Evolutionary conservation across 371 early-diverging fungal species (phyloP).

Genomic region (Smittium mucronatum): DNA sequence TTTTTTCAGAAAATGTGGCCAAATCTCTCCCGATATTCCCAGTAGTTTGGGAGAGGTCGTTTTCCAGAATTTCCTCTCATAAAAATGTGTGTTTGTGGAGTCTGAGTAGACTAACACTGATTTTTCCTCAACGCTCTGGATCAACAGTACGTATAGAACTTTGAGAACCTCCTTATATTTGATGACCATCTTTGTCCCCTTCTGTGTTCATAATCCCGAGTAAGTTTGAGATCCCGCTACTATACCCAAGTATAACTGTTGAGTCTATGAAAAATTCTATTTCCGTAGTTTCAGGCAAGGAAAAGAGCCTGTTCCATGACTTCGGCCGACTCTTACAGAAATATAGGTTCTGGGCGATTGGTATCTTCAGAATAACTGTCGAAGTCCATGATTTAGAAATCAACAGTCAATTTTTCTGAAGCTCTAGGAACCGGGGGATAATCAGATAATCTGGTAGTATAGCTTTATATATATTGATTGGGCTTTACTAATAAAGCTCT

Average conservation of each 20-base stretch:
- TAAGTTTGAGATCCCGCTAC: neutral
- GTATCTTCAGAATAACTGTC: constrained; percentile 4
- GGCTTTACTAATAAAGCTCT: neutral
- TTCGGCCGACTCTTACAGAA: neutral
- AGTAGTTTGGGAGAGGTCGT: neutral
- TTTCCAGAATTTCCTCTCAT: neutral
- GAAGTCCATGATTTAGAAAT: neutral
- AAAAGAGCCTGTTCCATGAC: neutral
- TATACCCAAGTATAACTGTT: neutral
- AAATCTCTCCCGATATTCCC: neutral
- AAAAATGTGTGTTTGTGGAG: neutral
- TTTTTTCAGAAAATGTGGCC: neutral
- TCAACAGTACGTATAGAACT: neutral
- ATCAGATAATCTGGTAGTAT: neutral
- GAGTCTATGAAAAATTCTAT: constrained; percentile 1
- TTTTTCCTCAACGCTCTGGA: neutral
- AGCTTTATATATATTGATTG: neutral
- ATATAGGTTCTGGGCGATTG: neutral
- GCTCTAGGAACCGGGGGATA: neutral
- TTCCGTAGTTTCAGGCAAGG: neutral
- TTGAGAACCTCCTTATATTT: neutral
- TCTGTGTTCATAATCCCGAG: neutral
- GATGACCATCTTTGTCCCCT: neutral
- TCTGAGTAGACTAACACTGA: neutral
- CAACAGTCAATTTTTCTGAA: neutral